Evolutionary conservation across 192 early-diverging fungal genomes (phyloP), one percentile per base, ranked within the genome.

Genomic region (Podila minutissima): DNA sequence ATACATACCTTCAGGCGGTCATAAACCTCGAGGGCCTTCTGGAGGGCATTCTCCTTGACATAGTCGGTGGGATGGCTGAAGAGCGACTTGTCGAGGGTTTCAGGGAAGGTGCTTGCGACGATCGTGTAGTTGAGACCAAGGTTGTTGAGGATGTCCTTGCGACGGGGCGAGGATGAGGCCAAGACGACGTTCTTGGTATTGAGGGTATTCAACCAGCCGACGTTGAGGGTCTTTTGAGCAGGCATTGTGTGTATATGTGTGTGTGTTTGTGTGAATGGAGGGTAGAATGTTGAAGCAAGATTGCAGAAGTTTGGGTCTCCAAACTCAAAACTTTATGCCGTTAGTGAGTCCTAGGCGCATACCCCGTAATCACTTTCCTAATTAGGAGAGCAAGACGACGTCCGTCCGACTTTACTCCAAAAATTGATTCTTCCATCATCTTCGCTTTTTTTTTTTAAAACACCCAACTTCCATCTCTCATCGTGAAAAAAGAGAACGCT

Each of bases 161-260:
- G 90, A 20, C 95, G 89, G 29, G 94, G 95, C 10, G 95, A 96
- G 15, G 86, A 89, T 0, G 95, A 96, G 28, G 94, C 95, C 11
- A 95, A 85, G 41, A 96, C 62, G 11, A 95, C 78, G n/a, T 82
- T 84, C 72, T 89, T 86, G 10, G 71, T 32, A 59, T 84, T 81
- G 31, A 87, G 71, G 17, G 67, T 11, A 33, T 77, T 73, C 63
- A 81, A 71, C 77, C 77, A 81, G 58, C 66, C 64, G 71, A 81
- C 32, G 37, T 73, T 81, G 62, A 81, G 67, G 60, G 63, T 22
- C 33, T 73, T 62, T 19, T 78, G 63, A 19, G 69, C 64, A 24
- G 63, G 11, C 77, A 81, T 81, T 35, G 33, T 65, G 48, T 20
- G 31, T 55, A 19, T 28, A 31, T 46, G 10, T 46, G 22, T 31